Evolutionary conservation across 495 filamentous ascomycete species (phyloP).

Genomic region (Aspergillus bertholletiae): DNA sequence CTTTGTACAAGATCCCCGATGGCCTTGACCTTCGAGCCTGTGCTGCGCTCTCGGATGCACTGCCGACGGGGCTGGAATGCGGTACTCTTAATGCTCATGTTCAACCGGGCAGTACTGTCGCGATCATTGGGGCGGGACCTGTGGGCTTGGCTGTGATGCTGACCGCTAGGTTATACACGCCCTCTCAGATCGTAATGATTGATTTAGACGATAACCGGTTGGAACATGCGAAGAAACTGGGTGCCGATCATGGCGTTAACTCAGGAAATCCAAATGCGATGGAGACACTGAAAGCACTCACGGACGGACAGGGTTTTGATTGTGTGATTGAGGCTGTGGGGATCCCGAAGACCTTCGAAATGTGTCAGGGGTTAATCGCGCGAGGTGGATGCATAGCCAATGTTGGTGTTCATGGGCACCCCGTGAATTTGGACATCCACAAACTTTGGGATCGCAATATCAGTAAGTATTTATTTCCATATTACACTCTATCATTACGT

Average conservation of each 20-base stretch:
- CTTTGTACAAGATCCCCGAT: constrained; percentile 34
- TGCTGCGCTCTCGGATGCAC: constrained; percentile 32
- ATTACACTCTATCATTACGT: neutral
- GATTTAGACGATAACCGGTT: constrained; percentile 39
- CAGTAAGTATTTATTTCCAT: constrained; percentile 9
- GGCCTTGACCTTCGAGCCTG: constrained; percentile 32
- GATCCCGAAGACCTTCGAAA: constrained; percentile 35
- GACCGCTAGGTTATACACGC: constrained; percentile 43
- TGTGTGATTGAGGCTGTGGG: constrained; percentile 52
- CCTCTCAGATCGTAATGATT: constrained; percentile 35
- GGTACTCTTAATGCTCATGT: constrained; percentile 42
- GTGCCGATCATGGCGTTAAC: constrained; percentile 35
- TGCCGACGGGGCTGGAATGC: constrained; percentile 45
- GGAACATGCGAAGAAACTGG: constrained; percentile 37
- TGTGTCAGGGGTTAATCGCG: constrained; percentile 44
- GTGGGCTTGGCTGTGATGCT: constrained; percentile 45
- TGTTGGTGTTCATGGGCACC: constrained; percentile 45
- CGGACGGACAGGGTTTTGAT: constrained; percentile 44
- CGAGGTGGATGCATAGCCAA: constrained; percentile 47
- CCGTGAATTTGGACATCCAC: constrained; percentile 34
- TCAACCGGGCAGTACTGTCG: constrained; percentile 38
- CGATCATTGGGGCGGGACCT: constrained; percentile 46
- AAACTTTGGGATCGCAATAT: constrained; percentile 42
- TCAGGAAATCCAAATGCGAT: constrained; percentile 17
- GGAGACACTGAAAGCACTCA: constrained; percentile 28